Base-by-base conservation (phyloP, 805 yeast species). In the Starmera dryadoides region DNA sequence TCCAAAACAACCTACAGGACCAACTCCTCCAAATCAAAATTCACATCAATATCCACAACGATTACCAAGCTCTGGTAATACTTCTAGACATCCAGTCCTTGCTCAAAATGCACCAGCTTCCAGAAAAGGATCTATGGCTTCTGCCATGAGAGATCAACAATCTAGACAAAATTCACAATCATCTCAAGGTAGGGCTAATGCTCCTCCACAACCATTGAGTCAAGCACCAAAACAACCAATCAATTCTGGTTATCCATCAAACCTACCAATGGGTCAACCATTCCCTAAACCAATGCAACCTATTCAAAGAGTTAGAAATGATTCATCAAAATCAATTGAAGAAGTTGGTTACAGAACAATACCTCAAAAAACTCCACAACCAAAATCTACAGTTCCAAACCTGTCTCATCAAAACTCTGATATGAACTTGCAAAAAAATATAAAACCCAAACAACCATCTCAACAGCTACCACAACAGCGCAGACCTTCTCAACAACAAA, bases 201-300 rank as follows among this genome's bases (percentile, higher is more conserved):
- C 17, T n/a, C 26, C 23, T 16, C 5, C 36, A 25, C 25, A 29
- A 12, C 10, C 16, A 7, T 10, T 29, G 6, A 7, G 10, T 22
- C 25, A 22, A 22, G n/a, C n/a, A n/a, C 25, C 7, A 10, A 6
- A 29, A 12, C 31, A 29, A 12, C 31, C 31, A n/a, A 16, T 14
- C 7, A n/a, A 29, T 12, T 29, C 6, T n/a, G 9, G 14, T 23
- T 4, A 15, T 26, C 30, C 16, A 19, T 25, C 32, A 36, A 17
- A 22, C 25, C 8, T 25, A 14, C 31, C 31, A 23, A 32, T 15
- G 19, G 21, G 16, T 10, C 16, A 21, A 16, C 35, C 15, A 33
- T 25, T 37, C 33, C 34, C 34, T 32, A 32, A 34, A 34, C 21
- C 37, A 17, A 34, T 34, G 22, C 30, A 36, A n/a, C 31, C 33